These are phyloP conservation scores for Myxozyma lipomycoides DNA, from an alignment of 805 yeast genomes.

Conservation along the genomic window DNA sequence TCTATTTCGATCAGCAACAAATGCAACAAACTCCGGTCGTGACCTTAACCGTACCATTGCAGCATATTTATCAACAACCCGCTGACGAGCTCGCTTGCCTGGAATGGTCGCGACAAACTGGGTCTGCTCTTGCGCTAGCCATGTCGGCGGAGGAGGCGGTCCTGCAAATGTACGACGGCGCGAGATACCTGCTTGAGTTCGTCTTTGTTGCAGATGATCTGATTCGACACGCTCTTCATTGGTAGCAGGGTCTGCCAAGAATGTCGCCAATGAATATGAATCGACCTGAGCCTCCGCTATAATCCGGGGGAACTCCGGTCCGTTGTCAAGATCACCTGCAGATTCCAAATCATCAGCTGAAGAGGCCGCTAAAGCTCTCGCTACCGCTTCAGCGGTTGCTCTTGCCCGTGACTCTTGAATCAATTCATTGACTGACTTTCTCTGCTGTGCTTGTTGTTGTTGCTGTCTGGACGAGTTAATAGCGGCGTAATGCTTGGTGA, in stretches of 20 bases:
- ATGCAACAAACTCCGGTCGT: constrained; percentile 6
- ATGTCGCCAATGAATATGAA: constrained; percentile 10
- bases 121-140: constrained; percentile 19
- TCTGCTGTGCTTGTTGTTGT: not conserved
- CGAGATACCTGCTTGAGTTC: not conserved
- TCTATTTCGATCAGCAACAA: constrained; percentile 7
- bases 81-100: not conserved
- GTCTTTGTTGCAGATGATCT: too few relatives aligned
- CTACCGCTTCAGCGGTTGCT: constrained; percentile 4
- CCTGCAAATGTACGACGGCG: constrained; percentile 22
- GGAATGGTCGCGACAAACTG: constrained; percentile 7
- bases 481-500: constrained; percentile 28
- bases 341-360: not conserved
- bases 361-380: constrained; percentile 8
- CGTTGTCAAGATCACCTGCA: not conserved
- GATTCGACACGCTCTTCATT: not conserved
- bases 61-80: constrained; percentile 1
- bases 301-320: too few relatives aligned
- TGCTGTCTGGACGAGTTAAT: constrained; percentile 11
- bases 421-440: constrained; percentile 16
- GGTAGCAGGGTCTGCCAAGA: constrained; percentile 12
- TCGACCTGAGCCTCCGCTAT: not conserved
- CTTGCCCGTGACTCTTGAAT: constrained; percentile 24
- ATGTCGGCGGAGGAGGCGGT: constrained; percentile 28
- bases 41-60: constrained; percentile 3